Evolutionary conservation across 2,329 filamentous ascomycete species (phyloP).

Genomic region (Cladosporium austrohemisphaericum): DNA sequence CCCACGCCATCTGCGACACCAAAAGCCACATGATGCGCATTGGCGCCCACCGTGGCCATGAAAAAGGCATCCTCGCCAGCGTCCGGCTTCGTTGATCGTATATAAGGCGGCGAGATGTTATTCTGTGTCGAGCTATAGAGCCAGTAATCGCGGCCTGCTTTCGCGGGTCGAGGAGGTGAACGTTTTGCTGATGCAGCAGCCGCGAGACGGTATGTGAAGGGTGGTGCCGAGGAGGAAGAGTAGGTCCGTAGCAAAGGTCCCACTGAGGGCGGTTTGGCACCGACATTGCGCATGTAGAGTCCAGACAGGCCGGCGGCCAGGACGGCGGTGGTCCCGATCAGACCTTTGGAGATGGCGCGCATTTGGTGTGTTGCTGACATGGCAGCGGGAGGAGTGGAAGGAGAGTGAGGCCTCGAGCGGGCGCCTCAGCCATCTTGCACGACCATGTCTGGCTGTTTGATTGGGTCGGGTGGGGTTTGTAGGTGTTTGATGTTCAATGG

Average conservation of each 20-base stretch:
- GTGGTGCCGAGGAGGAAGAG: slow-evolving; percentile 10
- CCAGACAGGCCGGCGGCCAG: slow-evolving; percentile 15
- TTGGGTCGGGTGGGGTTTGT: not conserved
- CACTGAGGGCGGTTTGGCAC: slow-evolving; percentile 6
- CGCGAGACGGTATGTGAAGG: slow-evolving; percentile 37
- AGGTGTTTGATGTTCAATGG: not conserved
- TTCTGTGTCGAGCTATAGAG: slow-evolving; percentile 31
- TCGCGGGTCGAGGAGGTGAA: slow-evolving; percentile 39
- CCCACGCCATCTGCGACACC: slow-evolving; percentile 93
- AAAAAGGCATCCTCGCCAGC: slow-evolving; percentile 96
- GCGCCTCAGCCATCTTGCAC: slow-evolving; percentile 8
- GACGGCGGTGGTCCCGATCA: slow-evolving; percentile 15
- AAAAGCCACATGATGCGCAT: slow-evolving; percentile 69
- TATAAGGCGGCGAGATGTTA: slow-evolving; percentile 46
- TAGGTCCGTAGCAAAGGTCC: slow-evolving; percentile 10
- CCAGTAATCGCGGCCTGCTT: slow-evolving; percentile 46
- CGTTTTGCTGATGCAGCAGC: slow-evolving; percentile 36
- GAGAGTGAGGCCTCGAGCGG: not conserved
- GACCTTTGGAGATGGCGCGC: slow-evolving; percentile 11
- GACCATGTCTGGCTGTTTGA: not conserved
- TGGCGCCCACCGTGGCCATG: slow-evolving; percentile 67
- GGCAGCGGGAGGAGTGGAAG: not conserved
- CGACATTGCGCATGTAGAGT: slow-evolving; percentile 12
- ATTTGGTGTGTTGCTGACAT: slow-evolving; percentile 7
- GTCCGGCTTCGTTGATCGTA: slow-evolving; percentile 54